Evolutionary conservation across 2,329 filamentous ascomycete genomes (phyloP), one percentile per base, ranked within the genome.

Genomic region (Sporothrix inflata): DNA sequence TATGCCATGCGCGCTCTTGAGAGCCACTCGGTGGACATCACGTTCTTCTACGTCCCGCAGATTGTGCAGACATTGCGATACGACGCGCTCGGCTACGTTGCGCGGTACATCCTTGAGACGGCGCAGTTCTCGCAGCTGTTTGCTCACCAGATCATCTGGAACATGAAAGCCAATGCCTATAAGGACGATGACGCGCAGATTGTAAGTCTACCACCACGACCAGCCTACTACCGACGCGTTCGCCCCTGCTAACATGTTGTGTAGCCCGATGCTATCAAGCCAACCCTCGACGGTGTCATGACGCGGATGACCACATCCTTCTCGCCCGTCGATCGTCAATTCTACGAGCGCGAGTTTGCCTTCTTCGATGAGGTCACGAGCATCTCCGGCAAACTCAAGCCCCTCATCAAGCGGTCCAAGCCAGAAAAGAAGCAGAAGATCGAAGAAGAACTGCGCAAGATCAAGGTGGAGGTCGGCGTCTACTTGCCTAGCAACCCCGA

Each of bases 91-190:
- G 96, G 96, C 71, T 99, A 99, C 79, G 94, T 98, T 1, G 94
- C 98, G 81, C 89, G 95, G 60, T 99, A 98, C 79, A 98, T 99
- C 71, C 86, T 98, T 19, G 96, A 99, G 83, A 98, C 97, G 0
- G 96, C 94, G 1, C 95, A 97, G 77, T 94, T 97, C 78, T 98
- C 96, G n/a, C 96, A 98, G 81, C 84, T 98, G 9, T 99, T 99
- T 81, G 95, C 97, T 2, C 97, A 99, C 80, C 96, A 99, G 78
- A 98, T 99, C 76, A 99, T 99, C 79, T 99, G 97, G 96, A 99
- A 99, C 80, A 99, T 99, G 92, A 99, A 98, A 81, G 96, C 96
- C 42, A 99, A 99, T 80, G 93, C 94, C 1, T 99, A 93, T 86
- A 99, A 98, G 81, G 97, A 99, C 76, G 95, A 99, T 77, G 94